A percentile compares a stretch with the other conserved stretches of the same genome.
These are phyloP conservation scores for Epichloe glyceriae DNA, from an alignment of 2,329 filamentous ascomycete genomes.

Conservation along the genomic window DNA sequence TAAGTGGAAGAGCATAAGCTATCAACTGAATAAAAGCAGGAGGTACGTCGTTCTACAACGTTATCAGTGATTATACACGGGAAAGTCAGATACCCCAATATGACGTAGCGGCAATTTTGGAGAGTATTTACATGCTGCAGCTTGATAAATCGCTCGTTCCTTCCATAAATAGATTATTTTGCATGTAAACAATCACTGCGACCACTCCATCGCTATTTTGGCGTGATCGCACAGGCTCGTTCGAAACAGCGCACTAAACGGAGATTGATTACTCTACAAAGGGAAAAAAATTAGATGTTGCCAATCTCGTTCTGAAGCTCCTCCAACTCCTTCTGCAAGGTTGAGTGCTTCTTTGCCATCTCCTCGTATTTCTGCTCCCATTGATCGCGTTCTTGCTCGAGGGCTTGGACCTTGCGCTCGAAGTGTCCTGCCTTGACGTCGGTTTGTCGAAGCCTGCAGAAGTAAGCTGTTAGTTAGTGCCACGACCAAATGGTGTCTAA, in stretches of 20 bases:
- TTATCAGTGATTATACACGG: neutral
- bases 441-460: slow-evolving; percentile 80
- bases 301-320: slow-evolving; percentile 84
- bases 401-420: slow-evolving; percentile 96
- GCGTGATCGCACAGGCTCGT: neutral
- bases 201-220: neutral
- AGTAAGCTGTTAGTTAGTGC: slow-evolving; percentile 12
- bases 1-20: neutral
- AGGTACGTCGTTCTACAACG: neutral
- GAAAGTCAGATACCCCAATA: slow-evolving; percentile 17
- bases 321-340: slow-evolving; percentile 79
- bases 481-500: neutral
- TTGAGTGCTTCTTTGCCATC: slow-evolving; percentile 78
- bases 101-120: slow-evolving; percentile 17
- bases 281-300: slow-evolving; percentile 56
- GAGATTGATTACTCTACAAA: slow-evolving; percentile 11
- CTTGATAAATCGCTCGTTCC: slow-evolving; percentile 16
- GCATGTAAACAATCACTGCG: slow-evolving; percentile 10
- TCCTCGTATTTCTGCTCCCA: slow-evolving; percentile 99
- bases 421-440: slow-evolving; percentile 99
- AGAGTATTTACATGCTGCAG: slow-evolving; percentile 18
- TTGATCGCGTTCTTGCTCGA: slow-evolving; percentile 81
- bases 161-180: slow-evolving; percentile 14
- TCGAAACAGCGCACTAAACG: slow-evolving; percentile 1
- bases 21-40: neutral